Conservation (phyloP, 2,329 filamentous ascomycete species). For the Geoglossum cookeanum region DNA sequence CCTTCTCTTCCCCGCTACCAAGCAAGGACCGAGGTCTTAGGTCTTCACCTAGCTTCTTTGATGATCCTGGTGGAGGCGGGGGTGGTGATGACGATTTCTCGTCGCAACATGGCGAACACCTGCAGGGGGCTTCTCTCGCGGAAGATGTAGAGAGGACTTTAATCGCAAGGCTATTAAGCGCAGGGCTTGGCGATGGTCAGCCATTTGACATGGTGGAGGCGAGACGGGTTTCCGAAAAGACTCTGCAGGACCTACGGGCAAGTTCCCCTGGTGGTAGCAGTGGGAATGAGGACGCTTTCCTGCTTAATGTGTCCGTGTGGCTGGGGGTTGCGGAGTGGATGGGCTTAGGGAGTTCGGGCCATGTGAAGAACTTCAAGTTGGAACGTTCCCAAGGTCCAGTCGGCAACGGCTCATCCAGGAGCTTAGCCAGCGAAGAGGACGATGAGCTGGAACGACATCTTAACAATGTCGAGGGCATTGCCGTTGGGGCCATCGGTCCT, state of each 20-base stretch:
- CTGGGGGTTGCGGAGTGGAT: not conserved
- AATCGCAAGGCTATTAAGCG: not conserved
- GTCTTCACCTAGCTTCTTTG: conserved; percentile 1
- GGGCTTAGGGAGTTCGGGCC: not conserved
- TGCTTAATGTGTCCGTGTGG: not conserved
- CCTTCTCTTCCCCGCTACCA: not conserved
- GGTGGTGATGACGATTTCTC: conserved; percentile 1
- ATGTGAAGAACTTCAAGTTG: conserved; percentile 1
- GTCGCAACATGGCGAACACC: not conserved
- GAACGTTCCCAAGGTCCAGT: not conserved
- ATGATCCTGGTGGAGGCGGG: conserved; percentile 2
- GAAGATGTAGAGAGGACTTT: not conserved
- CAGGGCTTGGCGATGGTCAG: not conserved
- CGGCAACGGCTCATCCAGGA: not conserved
- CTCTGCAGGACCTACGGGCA: not conserved
- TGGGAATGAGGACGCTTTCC: conserved; percentile 2
- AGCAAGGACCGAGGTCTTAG: not conserved
- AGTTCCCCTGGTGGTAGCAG: not conserved
- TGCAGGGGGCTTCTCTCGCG: not conserved
- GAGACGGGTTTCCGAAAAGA: conserved; percentile 1
- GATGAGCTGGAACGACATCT: conserved; percentile 1
- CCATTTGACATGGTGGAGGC: not conserved
- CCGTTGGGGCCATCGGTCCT: not conserved
- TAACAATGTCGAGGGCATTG: not conserved
- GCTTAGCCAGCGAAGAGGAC: not conserved